A percentile compares a stretch with the other conserved stretches of the same genome.
These are phyloP conservation scores for Candida sp. DNA, from an alignment of 1,139 yeast genomes.

Conservation along the genomic window DNA sequence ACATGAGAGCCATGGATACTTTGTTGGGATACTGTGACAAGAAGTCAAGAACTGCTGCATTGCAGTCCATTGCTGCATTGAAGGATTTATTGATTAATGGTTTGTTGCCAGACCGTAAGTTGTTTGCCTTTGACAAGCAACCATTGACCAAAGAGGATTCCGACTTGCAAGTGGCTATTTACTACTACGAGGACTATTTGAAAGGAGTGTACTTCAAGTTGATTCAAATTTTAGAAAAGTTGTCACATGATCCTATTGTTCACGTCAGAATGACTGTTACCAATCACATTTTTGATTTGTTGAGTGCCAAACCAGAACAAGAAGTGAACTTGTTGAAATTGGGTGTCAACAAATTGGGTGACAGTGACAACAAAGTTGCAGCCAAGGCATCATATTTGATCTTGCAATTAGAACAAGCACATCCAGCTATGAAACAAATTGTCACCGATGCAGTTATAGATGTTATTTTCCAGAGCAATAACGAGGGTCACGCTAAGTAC, in stretches of 20 bases:
- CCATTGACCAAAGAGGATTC: slow-evolving; percentile 53
- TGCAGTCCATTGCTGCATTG: slow-evolving; percentile 88
- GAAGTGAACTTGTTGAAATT: slow-evolving; percentile 88
- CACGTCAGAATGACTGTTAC: slow-evolving; percentile 85
- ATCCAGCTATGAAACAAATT: slow-evolving; percentile 94
- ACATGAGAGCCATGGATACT: slow-evolving; percentile 81
- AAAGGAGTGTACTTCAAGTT: slow-evolving; percentile 76
- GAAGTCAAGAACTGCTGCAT: slow-evolving; percentile 92
- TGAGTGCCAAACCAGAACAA: slow-evolving; percentile 93
- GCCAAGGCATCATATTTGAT: slow-evolving; percentile 87
- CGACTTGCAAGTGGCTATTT: slow-evolving; percentile 62
- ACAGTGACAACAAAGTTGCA: slow-evolving; percentile 86
- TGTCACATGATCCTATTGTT: slow-evolving; percentile 91
- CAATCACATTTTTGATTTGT: slow-evolving; percentile 76
- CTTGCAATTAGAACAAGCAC: slow-evolving; percentile 83
- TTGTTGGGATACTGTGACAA: slow-evolving; percentile 81
- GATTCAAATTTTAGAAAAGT: slow-evolving; percentile 69
- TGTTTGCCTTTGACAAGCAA: slow-evolving; percentile 82
- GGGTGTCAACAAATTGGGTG: slow-evolving; percentile 95
- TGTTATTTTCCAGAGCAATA: slow-evolving; percentile 67
- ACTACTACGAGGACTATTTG: slow-evolving; percentile 89
- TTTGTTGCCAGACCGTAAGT: slow-evolving; percentile 84
- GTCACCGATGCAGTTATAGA: slow-evolving; percentile 83
- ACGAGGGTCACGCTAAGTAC: slow-evolving; percentile 88
- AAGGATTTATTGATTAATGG: slow-evolving; percentile 87